Evolutionary conservation across 2,329 filamentous ascomycete genomes (phyloP), one percentile per base, ranked within the genome.

Genomic region (Claviceps digitariae): DNA sequence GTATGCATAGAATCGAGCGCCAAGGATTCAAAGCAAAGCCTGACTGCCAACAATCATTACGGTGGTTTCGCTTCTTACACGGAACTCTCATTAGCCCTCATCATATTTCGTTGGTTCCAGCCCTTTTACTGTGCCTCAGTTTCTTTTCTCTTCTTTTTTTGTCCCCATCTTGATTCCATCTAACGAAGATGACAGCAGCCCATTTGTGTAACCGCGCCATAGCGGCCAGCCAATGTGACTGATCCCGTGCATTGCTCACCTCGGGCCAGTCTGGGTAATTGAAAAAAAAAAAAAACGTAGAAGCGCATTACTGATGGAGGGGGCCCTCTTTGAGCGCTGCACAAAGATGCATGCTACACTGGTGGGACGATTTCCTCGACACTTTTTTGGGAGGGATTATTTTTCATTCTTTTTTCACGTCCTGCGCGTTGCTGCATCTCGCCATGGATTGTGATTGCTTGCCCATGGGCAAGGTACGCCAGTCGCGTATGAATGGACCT

Each of bases 181-280:
- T 2, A 36, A 20, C 12, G 41, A 46, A 40, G 17, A 41, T 40
- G 47, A 40, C 40, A 10, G 20, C 40, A 43, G 6, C 8, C 34
- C 3, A 10, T 50, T 29, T 51, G 47, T 36, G 36, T 44, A 43
- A 48, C 48, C 20, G 15, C 17, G 25, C 48, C 17, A 15, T 44
- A 2, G 25, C 20, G 10, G 34, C 17, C 47, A 41, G 23, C 13
- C 8, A n/a, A 54, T 47, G 34, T 51, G 52, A 54, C 49, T 51
- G 44, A 51, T 52, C 44, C 21, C 44, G 45, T 54, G 49, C 49
- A 49, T 27, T 34, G 41, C 21, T 47, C 21, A 29, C 41, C 23
- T 45, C n/a, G 43, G 27, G 46, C 23, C 17, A 25, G 25, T 40
- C 29, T 36, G 27, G 27, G 27, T 29, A 29, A 29, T 29, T 27